These are phyloP conservation scores for Scleromitrula shiraiana DNA, from an alignment of 2,329 filamentous ascomycete genomes.

Conservation along the genomic window DNA sequence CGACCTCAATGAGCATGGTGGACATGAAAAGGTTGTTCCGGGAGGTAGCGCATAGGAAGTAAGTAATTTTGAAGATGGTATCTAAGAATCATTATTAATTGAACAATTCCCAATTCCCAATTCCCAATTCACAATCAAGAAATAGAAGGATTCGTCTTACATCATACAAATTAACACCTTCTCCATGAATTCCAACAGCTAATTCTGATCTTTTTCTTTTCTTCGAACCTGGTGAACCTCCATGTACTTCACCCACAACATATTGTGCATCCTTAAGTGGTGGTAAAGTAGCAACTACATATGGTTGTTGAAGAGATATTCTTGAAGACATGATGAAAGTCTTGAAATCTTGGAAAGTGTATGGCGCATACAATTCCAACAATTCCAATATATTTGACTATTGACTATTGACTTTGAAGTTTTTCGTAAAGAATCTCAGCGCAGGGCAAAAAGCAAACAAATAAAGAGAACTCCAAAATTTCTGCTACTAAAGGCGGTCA, in stretches of 20 bases:
- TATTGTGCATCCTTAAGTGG: conserved; percentile 49
- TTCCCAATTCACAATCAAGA: too few relatives aligned
- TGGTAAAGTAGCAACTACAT: conserved; percentile 52
- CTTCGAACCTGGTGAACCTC: conserved; percentile 48
- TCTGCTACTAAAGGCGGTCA: too few relatives aligned
- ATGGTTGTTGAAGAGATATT: conserved; percentile 57
- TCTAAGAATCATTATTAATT: conserved; percentile 33
- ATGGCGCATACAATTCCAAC: neutral
- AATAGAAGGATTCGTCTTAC: conserved; percentile 32
- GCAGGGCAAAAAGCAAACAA: too few relatives aligned
- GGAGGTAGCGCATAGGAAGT: conserved; percentile 61
- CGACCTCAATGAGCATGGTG: conserved; percentile 49
- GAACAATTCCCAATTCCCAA: too few relatives aligned
- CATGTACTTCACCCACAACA: conserved; percentile 53
- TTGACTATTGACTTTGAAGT: too few relatives aligned
- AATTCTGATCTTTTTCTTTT: conserved; percentile 57
- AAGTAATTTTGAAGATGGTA: conserved; percentile 52
- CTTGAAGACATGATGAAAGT: conserved; percentile 32
- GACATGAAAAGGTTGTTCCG: conserved; percentile 54
- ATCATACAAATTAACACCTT: conserved; percentile 59
- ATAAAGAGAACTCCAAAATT: too few relatives aligned
- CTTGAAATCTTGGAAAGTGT: too few relatives aligned
- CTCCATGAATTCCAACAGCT: conserved; percentile 56
- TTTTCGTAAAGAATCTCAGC: too few relatives aligned
- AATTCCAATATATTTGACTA: too few relatives aligned